phyloP scores from a whole-genome alignment of 352 stramenopile genomes.

The Phytophthora hybrid region DNA sequence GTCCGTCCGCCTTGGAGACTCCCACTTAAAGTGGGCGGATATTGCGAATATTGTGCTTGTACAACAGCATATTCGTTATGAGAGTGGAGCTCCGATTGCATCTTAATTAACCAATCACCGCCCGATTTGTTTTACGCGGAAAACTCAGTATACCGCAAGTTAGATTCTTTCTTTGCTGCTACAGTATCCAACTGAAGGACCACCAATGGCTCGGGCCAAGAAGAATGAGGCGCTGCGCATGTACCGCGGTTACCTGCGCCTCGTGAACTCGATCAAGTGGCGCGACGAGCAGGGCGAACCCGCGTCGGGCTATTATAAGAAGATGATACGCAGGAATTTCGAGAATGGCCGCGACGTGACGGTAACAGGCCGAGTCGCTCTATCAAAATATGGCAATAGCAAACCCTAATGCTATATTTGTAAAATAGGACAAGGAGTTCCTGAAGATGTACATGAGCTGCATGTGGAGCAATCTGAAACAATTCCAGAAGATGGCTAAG shows the following conservation, averaged over 20 bases:
- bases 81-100: too few relatives aligned
- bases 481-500: conserved; percentile 60
- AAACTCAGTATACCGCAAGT: too few relatives aligned
- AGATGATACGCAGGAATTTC: conserved; percentile 84
- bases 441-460: conserved; percentile 82
- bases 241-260: conserved; percentile 84
- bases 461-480: conserved; percentile 79
- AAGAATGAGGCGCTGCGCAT: conserved; percentile 80
- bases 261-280: conserved; percentile 74
- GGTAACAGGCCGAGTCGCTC: conserved; percentile 30
- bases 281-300: conserved; percentile 72
- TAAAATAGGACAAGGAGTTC: conserved; percentile 64
- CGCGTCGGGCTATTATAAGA: conserved; percentile 66
- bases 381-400: conserved; percentile 14
- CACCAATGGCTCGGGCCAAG: conserved; percentile 52
- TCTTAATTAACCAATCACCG: too few relatives aligned
- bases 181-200: too few relatives aligned
- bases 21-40: conserved; percentile 26
- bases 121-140: too few relatives aligned
- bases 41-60: conserved; percentile 16
- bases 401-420: conserved; percentile 29
- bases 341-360: conserved; percentile 78
- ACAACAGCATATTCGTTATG: too few relatives aligned
- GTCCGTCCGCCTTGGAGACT: conserved; percentile 47
- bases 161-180: too few relatives aligned